phyloP scores from a whole-genome alignment of 148 eudicot species.

The Tetragonia tetragonoides region DNA sequence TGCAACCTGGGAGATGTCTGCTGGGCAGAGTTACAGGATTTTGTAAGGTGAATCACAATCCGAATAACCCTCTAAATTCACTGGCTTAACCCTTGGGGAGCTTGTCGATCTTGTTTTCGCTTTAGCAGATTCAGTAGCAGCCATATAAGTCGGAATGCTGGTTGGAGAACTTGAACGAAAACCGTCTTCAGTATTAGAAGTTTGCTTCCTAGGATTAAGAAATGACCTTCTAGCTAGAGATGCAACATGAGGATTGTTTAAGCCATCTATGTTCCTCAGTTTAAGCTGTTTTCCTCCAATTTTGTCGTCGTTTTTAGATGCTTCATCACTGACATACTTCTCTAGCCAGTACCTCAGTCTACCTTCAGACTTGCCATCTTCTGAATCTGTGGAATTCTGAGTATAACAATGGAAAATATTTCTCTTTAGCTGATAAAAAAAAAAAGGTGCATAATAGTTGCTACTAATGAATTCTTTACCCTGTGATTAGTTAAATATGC shows the following conservation, averaged over 20 bases:
- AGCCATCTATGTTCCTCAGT: constrained; percentile 17
- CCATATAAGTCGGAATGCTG: constrained; percentile 67
- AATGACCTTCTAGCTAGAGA: constrained; percentile 40
- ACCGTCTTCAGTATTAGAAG: constrained; percentile 40
- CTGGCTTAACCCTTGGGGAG: constrained; percentile 57
- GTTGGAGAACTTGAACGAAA: constrained; percentile 35
- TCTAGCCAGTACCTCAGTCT: constrained; percentile 62
- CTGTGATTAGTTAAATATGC: constrained; percentile 53
- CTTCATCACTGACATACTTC: constrained; percentile 50
- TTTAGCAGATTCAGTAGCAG: constrained; percentile 67
- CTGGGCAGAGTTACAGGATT: constrained; percentile 24
- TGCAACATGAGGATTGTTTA: constrained; percentile 20
- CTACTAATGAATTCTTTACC: constrained; percentile 28
- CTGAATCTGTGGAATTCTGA: constrained; percentile 66
- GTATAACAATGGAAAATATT: not conserved
- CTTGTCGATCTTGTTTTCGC: constrained; percentile 58
- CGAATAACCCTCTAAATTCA: constrained; percentile 37
- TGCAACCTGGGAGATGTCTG: constrained; percentile 51
- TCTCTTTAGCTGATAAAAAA: not conserved
- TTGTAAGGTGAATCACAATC: constrained; percentile 65
- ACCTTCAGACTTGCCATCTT: constrained; percentile 41
- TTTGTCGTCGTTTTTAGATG: constrained; percentile 38
- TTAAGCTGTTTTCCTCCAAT: constrained; percentile 28
- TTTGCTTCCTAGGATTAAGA: constrained; percentile 50
- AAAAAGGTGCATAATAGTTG: not conserved